A percentile compares a stretch with the other conserved stretches of the same genome.
These are phyloP conservation scores for Hyphodiscus hymeniophilus DNA, from an alignment of 495 filamentous ascomycete genomes.

Conservation along the genomic window DNA sequence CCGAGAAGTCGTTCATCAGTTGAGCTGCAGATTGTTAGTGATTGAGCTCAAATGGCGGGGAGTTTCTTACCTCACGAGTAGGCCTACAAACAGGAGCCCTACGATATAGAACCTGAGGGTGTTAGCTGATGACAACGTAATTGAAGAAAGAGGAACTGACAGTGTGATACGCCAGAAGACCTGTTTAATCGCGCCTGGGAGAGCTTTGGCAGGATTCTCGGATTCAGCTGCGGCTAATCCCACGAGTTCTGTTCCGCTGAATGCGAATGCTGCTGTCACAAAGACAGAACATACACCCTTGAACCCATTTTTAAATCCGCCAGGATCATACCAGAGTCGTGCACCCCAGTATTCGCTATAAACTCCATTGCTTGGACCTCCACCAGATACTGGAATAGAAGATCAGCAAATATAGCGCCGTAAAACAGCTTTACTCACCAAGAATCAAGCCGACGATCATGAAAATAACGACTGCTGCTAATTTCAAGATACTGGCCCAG, in stretches of 20 bases:
- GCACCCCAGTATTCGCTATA: background rate
- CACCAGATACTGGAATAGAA: constrained; percentile 67
- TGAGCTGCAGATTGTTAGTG: constrained; percentile 45
- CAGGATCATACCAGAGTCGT: constrained; percentile 18
- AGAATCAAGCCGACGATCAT: constrained; percentile 81
- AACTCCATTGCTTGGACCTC: background rate
- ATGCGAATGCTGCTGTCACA: constrained; percentile 70
- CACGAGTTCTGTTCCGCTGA: constrained; percentile 83
- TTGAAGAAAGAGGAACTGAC: too few relatives aligned
- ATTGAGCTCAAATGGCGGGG: constrained; percentile 47
- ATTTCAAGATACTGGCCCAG: constrained; percentile 75
- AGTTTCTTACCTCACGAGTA: constrained; percentile 37
- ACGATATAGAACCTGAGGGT: constrained; percentile 66
- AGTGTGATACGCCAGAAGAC: constrained; percentile 75
- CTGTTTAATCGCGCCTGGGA: constrained; percentile 69
- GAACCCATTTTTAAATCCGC: constrained; percentile 61
- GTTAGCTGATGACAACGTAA: background rate
- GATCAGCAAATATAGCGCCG: constrained; percentile 62
- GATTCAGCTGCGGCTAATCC: constrained; percentile 85
- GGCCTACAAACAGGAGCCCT: constrained; percentile 50
- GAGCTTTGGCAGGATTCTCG: constrained; percentile 66
- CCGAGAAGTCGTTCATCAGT: background rate
- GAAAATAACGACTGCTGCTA: constrained; percentile 77
- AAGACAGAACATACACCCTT: constrained; percentile 59
- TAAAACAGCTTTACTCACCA: constrained; percentile 62